phyloP scores from a whole-genome alignment of 2,329 filamentous ascomycete genomes.

The Exophiala sp. region DNA sequence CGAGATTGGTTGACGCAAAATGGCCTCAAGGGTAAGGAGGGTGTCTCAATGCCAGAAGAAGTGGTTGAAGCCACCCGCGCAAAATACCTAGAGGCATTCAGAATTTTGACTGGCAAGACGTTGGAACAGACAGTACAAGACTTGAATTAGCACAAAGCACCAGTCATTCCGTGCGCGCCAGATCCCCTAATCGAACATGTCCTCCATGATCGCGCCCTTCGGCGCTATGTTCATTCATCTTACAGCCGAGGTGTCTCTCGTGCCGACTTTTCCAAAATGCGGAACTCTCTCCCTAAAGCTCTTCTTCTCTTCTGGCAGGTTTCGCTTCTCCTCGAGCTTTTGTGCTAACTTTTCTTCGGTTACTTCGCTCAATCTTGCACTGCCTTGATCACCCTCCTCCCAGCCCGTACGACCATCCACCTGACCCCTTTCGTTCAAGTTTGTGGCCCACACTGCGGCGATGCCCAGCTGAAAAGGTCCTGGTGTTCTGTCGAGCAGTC shows the following conservation, averaged over 20 bases:
- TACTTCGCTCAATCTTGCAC: conserved; percentile 26
- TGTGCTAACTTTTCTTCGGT: conserved; percentile 27
- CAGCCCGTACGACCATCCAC: conserved; percentile 28
- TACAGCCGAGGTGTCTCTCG: conserved; percentile 15
- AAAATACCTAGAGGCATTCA: conserved; percentile 71
- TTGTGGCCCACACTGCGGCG: conserved; percentile 85
- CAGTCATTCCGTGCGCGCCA: background rate
- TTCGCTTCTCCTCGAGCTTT: conserved; percentile 26
- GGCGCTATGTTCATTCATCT: conserved; percentile 4
- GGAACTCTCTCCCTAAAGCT: conserved; percentile 21
- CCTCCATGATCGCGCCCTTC: too few species aligned
- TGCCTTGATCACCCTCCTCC: conserved; percentile 28
- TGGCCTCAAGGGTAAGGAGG: conserved; percentile 68
- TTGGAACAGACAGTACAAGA: conserved; percentile 27
- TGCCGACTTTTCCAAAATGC: conserved; percentile 25
- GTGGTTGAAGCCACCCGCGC: conserved; percentile 61
- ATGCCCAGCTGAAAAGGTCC: conserved; percentile 85
- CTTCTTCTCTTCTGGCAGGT: conserved; percentile 22
- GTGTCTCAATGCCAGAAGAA: conserved; percentile 65
- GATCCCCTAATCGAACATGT: too few species aligned
- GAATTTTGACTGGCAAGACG: conserved; percentile 57
- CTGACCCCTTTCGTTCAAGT: conserved; percentile 47
- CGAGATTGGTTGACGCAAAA: conserved; percentile 72
- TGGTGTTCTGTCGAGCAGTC: conserved; percentile 79
- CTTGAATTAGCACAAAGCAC: conserved; percentile 8